Percentiles rank a stretch among this genome's conserved stretches.
These are phyloP conservation scores for Candida dajiaensis DNA, from an alignment of 805 yeast genomes.

Conservation along the genomic window DNA sequence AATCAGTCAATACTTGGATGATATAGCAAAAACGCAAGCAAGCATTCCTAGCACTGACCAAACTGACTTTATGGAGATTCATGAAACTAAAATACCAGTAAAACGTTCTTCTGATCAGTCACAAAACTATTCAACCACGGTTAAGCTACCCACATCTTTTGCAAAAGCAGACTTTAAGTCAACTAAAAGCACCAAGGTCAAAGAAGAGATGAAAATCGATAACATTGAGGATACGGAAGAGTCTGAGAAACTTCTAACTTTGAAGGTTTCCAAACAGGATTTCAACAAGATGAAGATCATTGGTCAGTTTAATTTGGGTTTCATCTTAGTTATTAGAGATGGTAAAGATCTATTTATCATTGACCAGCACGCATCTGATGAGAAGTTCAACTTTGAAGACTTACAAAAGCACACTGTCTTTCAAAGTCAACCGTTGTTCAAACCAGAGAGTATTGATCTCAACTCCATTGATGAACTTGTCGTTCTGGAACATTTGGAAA, in stretches of 20 bases:
- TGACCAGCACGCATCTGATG: slow-evolving; percentile 98
- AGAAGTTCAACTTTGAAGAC: slow-evolving; percentile 82
- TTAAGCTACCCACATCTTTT: slow-evolving; percentile 2
- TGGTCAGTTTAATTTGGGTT: slow-evolving; percentile 96
- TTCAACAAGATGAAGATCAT: slow-evolving; percentile 70
- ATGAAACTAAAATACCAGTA: neutral
- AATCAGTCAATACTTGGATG: slow-evolving; percentile 1
- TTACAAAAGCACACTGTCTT: slow-evolving; percentile 51
- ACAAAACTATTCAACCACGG: slow-evolving; percentile 8
- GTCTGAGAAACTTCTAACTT: slow-evolving; percentile 53
- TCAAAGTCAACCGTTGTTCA: slow-evolving; percentile 65
- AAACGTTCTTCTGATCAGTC: neutral
- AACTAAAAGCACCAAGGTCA: neutral
- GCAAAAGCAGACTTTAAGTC: neutral
- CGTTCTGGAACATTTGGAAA: slow-evolving; percentile 51
- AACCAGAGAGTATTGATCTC: slow-evolving; percentile 51
- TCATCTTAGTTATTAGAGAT: slow-evolving; percentile 63
- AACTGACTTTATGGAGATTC: slow-evolving; percentile 2
- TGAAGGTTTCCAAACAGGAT: slow-evolving; percentile 65
- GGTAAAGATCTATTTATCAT: slow-evolving; percentile 69
- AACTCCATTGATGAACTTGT: slow-evolving; percentile 74
- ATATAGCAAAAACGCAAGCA: neutral
- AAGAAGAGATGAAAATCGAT: slow-evolving; percentile 20
- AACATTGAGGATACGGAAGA: slow-evolving; percentile 40
- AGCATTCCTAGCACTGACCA: neutral